Conservation (phyloP, 169 alveolate species). For the Eimeria falciformis region DNA sequence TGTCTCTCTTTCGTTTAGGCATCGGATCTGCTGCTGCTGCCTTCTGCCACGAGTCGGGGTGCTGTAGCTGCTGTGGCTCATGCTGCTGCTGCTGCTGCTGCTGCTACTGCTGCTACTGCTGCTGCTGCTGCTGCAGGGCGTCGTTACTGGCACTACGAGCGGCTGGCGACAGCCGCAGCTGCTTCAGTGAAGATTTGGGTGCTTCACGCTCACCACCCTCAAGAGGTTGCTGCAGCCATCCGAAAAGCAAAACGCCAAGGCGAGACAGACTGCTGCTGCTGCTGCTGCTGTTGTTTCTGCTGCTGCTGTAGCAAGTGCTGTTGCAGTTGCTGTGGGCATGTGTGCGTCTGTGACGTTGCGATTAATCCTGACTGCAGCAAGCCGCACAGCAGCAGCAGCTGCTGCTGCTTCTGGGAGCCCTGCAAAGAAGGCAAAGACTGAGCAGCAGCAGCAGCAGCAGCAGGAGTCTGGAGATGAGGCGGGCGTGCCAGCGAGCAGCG, state of each 20-base stretch:
- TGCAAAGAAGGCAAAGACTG: constrained; percentile 23
- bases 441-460: not conserved
- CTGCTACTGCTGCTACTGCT: constrained; percentile 23
- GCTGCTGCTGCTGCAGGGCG: constrained; percentile 67
- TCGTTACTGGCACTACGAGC: constrained; percentile 67
- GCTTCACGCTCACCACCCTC: constrained; percentile 68
- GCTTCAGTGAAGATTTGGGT: constrained; percentile 74
- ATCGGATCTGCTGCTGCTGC: not conserved
- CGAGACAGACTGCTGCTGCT: not conserved
- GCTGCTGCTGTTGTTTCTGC: constrained; percentile 29
- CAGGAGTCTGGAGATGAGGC: not conserved
- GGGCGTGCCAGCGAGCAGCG: not conserved
- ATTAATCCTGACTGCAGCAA: constrained; percentile 17
- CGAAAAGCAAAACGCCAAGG: constrained; percentile 40
- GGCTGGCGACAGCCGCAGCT: constrained; percentile 77
- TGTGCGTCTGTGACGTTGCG: not conserved
- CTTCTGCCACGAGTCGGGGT: not conserved
- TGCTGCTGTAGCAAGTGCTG: constrained; percentile 32
- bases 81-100: not conserved
- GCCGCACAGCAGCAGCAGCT: constrained; percentile 51
- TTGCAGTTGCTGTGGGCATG: not conserved
- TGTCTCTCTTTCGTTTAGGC: too few relatives aligned
- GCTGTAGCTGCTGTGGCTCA: not conserved
- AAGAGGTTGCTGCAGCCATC: constrained; percentile 37
- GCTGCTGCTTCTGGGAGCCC: constrained; percentile 36